Conservation (phyloP, 805 yeast genomes). For the Starmera dryadoides region DNA sequence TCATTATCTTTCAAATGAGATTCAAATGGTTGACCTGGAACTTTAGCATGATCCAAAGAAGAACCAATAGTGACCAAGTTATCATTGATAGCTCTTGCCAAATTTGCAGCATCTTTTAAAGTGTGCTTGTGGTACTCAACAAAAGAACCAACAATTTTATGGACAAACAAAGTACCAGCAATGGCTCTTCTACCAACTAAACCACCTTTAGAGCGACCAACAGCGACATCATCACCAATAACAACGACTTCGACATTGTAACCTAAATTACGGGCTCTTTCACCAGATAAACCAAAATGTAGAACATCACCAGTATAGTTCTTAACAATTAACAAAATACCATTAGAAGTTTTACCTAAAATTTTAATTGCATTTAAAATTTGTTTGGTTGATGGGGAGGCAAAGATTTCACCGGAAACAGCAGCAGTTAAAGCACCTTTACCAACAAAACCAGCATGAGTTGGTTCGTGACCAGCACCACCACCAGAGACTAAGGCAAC, state of each 20-base stretch:
- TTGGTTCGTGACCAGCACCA: conserved; percentile 94
- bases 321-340: conserved; percentile 75
- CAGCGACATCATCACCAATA: conserved; percentile 91
- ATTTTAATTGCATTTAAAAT: conserved; percentile 56
- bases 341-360: conserved; percentile 39
- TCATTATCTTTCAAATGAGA: conserved; percentile 47
- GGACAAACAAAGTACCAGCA: conserved; percentile 86
- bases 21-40: conserved; percentile 71
- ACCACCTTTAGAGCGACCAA: conserved; percentile 83
- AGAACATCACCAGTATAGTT: conserved; percentile 93
- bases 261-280: conserved; percentile 77
- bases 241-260: conserved; percentile 63
- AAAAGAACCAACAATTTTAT: conserved; percentile 78
- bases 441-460: conserved; percentile 90
- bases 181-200: conserved; percentile 92
- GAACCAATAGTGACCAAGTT: conserved; percentile 84
- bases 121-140: conserved; percentile 35
- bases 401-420: conserved; percentile 86
- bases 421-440: conserved; percentile 78
- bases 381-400: conserved; percentile 92
- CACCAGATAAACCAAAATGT: conserved; percentile 89
- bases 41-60: conserved; percentile 81
- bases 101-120: conserved; percentile 44
- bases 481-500: conserved; percentile 84
- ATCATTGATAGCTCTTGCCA: conserved; percentile 55